Percentiles rank a stretch among this genome's conserved stretches.
phyloP scores from a whole-genome alignment of 768 basidiomycete species.

The Cystofilobasidium bisporidii region DNA sequence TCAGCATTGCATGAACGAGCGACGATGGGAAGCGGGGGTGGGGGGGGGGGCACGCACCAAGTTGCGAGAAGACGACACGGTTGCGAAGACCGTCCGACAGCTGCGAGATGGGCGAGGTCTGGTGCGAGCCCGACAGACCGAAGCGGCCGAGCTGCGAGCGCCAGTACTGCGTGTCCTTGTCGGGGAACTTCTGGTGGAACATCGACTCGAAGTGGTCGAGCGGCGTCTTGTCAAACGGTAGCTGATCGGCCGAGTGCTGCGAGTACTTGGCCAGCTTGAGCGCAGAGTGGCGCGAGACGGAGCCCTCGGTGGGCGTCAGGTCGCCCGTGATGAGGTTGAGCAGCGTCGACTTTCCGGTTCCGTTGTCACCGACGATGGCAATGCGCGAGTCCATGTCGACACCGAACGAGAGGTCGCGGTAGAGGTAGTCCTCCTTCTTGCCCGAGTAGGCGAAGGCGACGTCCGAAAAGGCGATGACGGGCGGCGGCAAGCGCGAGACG shows the following conservation, averaged over 20 bases:
- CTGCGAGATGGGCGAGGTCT: constrained; percentile 85
- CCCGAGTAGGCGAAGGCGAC: constrained; percentile 96
- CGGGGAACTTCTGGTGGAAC: constrained; percentile 76
- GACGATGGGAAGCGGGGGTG: not conserved
- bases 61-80: constrained; percentile 45
- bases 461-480: constrained; percentile 89
- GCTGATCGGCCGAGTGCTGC: constrained; percentile 96
- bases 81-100: constrained; percentile 93
- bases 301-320: constrained; percentile 72
- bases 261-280: constrained; percentile 98
- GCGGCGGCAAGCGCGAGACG: constrained; percentile 82
- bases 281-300: constrained; percentile 73
- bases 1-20: not conserved
- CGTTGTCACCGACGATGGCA: constrained; percentile 93
- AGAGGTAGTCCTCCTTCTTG: constrained; percentile 75
- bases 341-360: constrained; percentile 47
- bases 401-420: constrained; percentile 85
- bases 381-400: constrained; percentile 61
- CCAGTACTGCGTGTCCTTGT: constrained; percentile 90
- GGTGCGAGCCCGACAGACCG: constrained; percentile 87
- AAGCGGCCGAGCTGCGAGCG: constrained; percentile 88
- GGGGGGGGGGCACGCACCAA: constrained; percentile 1
- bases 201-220: constrained; percentile 84
- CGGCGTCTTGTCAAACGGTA: constrained; percentile 82
- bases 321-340: constrained; percentile 77